Conservation (phyloP, 108 stramenopile genomes). For the Nannochloropsis oceanica region DNA sequence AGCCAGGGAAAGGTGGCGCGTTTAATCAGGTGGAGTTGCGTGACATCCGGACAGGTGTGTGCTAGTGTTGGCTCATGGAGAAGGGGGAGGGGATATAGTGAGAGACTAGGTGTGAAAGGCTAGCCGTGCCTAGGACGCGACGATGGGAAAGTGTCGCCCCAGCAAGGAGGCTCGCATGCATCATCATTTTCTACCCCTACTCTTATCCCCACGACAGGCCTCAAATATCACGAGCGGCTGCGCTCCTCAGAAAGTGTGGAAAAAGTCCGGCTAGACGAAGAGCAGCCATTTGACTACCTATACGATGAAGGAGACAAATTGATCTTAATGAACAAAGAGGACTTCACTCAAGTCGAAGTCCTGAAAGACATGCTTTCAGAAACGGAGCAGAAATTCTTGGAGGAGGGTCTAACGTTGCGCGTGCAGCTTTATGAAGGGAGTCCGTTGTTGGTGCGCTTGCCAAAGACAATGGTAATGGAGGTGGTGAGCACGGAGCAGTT, state of each 20-base stretch:
- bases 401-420: neutral
- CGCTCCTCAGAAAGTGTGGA: neutral
- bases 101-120: too few relatives aligned
- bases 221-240: neutral
- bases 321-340: neutral
- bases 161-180: too few relatives aligned
- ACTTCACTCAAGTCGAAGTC: neutral
- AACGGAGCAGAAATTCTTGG: neutral
- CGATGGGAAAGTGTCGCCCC: too few relatives aligned
- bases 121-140: too few relatives aligned
- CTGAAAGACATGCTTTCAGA: neutral
- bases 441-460: neutral
- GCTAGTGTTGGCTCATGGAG: neutral
- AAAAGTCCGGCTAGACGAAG: neutral
- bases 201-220: neutral
- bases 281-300: neutral
- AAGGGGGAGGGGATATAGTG: too few relatives aligned
- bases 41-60: neutral
- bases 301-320: neutral
- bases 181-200: too few relatives aligned
- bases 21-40: neutral
- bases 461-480: neutral
- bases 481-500: neutral
- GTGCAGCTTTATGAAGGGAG: neutral
- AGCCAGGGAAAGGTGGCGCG: neutral